Evolutionary conservation across 306 rosid species (phyloP).

Genomic region (Vicia villosa): DNA sequence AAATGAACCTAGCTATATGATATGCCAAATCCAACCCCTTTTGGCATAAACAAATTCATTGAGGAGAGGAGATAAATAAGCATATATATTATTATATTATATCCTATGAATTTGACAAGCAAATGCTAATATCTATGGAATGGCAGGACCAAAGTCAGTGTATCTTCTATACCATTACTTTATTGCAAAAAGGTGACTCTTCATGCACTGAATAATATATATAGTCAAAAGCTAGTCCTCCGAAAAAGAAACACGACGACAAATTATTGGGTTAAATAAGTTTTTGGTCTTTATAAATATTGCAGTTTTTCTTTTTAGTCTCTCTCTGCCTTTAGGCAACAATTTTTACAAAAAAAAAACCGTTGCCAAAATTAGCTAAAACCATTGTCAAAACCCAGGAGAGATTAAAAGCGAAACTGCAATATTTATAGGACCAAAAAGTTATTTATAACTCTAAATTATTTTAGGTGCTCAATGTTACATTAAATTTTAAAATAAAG

Average conservation of each 20-base stretch:
- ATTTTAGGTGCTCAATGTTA: too few species aligned
- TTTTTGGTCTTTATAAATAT: too few species aligned
- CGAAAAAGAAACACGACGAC: constrained; percentile 11
- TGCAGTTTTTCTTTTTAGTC: too few species aligned
- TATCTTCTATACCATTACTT: constrained; percentile 12
- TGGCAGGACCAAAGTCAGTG: background rate
- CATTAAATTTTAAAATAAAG: too few species aligned
- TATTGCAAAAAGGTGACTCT: constrained; percentile 27
- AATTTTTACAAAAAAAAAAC: too few species aligned
- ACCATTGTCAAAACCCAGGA: too few species aligned
- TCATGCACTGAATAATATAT: constrained; percentile 33
- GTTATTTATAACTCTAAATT: too few species aligned
- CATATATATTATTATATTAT: constrained; percentile 23
- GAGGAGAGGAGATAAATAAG: background rate
- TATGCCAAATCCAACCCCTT: constrained; percentile 31
- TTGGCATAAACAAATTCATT: constrained; percentile 13
- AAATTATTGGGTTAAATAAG: too few species aligned
- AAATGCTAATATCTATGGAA: constrained; percentile 21
- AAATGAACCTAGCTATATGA: constrained; percentile 39
- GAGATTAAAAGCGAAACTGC: too few species aligned
- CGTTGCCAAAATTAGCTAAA: too few species aligned
- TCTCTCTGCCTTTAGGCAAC: too few species aligned
- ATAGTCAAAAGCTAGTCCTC: constrained; percentile 31
- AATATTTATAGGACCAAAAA: too few species aligned
- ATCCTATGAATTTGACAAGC: constrained; percentile 27